Evolutionary conservation across 352 stramenopile species (phyloP), one percentile per base, ranked within the genome.

Genomic region (Pythium phragmitis): DNA sequence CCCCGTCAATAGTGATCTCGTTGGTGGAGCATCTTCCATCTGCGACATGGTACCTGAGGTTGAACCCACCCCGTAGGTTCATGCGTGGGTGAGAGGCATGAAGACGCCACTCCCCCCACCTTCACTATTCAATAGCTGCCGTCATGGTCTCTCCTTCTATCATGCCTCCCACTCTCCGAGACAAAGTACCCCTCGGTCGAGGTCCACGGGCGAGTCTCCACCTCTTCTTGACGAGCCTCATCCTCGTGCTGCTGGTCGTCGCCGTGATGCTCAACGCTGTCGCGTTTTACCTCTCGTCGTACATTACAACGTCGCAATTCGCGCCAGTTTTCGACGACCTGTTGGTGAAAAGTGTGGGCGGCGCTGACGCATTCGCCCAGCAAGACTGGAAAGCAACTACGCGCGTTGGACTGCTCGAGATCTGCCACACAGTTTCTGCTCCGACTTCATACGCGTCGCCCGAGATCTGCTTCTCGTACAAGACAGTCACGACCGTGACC

Each of bases 221-320:
- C 17, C 49, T 30, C 30, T 17, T 6, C 2, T 17, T 14, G 28
- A 56, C 28, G 33, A 30, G 9, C 7, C 14, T 43, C 16, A 16
- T 56, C 19, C 26, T 57, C 39, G 42, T 57, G 52, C 52, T 63
- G 34, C 21, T 60, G 5, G 13, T 37, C 26, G 53, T 47, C 19
- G 53, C n/a, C 17, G 53, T n/a, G 12, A 21, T 26, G 37, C 42
- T 48, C 21, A 60, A 42, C 17, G 13, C 13, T 30, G 33, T 16
- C 9, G 49, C 49, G 49, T 43, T 56, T 39, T 14, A 19, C 12
- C 21, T 50, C 13, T 60, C 53, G 7, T 49, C 53, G 28, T 56
- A 60, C 53, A 26, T 47, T 23, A 60, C 53, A 11, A 48, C 53
- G 6, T 39, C 33, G 16, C 49, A 14, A 28, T 21, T 60, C 53